Evolutionary conservation across 306 rosid genomes (phyloP).

Genomic region (Mimosa bimucronata): DNA sequence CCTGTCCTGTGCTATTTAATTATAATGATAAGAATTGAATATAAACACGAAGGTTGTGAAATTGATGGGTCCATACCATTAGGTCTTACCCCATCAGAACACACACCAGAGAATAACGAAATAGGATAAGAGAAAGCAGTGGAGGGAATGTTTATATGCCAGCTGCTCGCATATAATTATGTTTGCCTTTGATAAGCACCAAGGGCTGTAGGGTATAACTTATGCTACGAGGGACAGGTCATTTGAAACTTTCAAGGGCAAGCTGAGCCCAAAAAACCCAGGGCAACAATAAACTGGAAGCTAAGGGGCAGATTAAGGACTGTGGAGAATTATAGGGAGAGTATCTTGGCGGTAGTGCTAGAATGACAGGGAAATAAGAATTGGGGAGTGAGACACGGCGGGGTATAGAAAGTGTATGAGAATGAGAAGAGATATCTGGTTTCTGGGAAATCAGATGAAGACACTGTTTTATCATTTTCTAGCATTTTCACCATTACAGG

Average conservation of each 20-base stretch:
- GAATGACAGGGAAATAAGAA: neutral
- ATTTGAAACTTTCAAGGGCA: neutral
- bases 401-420: neutral
- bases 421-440: neutral
- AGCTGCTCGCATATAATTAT: neutral
- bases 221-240: neutral
- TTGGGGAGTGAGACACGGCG: neutral
- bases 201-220: neutral
- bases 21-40: conserved; percentile 23
- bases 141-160: neutral
- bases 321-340: neutral
- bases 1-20: conserved; percentile 22
- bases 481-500: neutral
- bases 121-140: neutral
- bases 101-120: neutral
- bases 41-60: conserved; percentile 2
- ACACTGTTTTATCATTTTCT: neutral
- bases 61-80: neutral
- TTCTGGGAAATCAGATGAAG: neutral
- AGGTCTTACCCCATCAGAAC: neutral
- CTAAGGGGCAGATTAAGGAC: neutral
- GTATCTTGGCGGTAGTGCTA: neutral
- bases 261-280: neutral
- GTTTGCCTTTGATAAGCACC: neutral
- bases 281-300: neutral